These are phyloP conservation scores for Hemisphaericaspora xylofermentans DNA, from an alignment of 1,139 yeast genomes.

Conservation along the genomic window DNA sequence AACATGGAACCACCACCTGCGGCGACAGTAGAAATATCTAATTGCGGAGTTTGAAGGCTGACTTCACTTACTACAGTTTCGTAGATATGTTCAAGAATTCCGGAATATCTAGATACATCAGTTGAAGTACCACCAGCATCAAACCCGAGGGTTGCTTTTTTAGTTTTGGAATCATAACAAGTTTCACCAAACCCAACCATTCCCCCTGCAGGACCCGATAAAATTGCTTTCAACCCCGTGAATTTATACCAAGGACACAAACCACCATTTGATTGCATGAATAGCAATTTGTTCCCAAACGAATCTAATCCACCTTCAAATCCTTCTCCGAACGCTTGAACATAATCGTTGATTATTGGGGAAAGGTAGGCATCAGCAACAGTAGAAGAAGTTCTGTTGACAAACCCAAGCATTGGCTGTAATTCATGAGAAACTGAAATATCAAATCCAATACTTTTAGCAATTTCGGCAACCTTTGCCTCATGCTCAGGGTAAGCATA, in stretches of 20 bases:
- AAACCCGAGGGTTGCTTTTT: conserved; percentile 44
- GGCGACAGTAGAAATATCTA: conserved; percentile 48
- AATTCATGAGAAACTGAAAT: conserved; percentile 43
- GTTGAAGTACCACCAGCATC: conserved; percentile 52
- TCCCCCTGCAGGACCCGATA: conserved; percentile 54
- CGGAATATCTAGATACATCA: conserved; percentile 45
- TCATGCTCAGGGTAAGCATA: conserved; percentile 45
- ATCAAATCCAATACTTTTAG: conserved; percentile 34
- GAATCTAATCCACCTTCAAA: conserved; percentile 46
- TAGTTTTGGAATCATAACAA: conserved; percentile 32
- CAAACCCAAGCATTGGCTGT: conserved; percentile 48
- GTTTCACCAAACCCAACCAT: conserved; percentile 51
- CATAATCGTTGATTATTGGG: conserved; percentile 35
- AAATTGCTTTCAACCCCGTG: conserved; percentile 47
- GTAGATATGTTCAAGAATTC: conserved; percentile 40
- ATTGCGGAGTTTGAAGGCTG: conserved; percentile 44
- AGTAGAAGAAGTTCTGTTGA: conserved; percentile 43
- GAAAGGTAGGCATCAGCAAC: conserved; percentile 48
- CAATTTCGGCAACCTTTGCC: conserved; percentile 33
- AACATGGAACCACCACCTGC: conserved; percentile 51
- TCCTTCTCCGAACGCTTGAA: conserved; percentile 39
- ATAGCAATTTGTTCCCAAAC: conserved; percentile 42
- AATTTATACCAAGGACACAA: conserved; percentile 50
- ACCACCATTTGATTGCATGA: conserved; percentile 53
- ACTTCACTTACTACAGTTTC: conserved; percentile 47